Evolutionary conservation across 768 basidiomycete species (phyloP), one percentile per base, ranked within the genome.

Genomic region (Phanerochaete sordida): DNA sequence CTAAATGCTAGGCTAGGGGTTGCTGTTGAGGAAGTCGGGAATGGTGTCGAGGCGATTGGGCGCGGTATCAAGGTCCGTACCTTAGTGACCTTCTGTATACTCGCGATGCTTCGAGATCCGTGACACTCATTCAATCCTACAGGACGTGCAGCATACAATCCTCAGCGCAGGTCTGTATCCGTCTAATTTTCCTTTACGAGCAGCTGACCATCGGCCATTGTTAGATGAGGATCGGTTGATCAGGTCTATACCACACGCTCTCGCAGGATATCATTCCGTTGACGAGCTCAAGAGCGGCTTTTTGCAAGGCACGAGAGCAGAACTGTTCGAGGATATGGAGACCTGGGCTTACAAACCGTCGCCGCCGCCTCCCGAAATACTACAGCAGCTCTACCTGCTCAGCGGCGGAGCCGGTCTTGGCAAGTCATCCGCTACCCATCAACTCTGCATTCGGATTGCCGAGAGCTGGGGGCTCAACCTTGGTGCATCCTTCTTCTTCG

Each of bases 371-470:
- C 46, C 28, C 5, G 27, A 15, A 15, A 21, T 4, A 35, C 19
- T 13, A 30, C 58, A 30, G n/a, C 31, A 3, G 9, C n/a, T 59
- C 3, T 59, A 50, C 28, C 24, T 13, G 7, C 58, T 59, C 26
- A 50, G 31, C 31, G 58, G 58, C 31, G 49, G 24, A 1, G 49
- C 58, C 7, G 58, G 58, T 2, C 31, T 47, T 4, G 58, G 58
- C n/a, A 59, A 59, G n/a, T 47, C 46, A 11, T 12, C 26, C 21
- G 46, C 23, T 11, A 12, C 46, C 3, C 26, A 47, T 21, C 46
- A 47, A 21, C 19, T 47, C 16, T 47, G 46, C 46, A 47, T 12
- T 12, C 46, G 46, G 11, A 21, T 47, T 2, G 46, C 1, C 1
- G 21, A 21, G 6, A 21, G 11, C 2, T 21, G 46, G 1, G 2